Percentiles rank a stretch among this genome's conserved stretches.
Evolutionary conservation across 2,329 filamentous ascomycete genomes (phyloP).

Genomic region (Shiraia sp.): DNA sequence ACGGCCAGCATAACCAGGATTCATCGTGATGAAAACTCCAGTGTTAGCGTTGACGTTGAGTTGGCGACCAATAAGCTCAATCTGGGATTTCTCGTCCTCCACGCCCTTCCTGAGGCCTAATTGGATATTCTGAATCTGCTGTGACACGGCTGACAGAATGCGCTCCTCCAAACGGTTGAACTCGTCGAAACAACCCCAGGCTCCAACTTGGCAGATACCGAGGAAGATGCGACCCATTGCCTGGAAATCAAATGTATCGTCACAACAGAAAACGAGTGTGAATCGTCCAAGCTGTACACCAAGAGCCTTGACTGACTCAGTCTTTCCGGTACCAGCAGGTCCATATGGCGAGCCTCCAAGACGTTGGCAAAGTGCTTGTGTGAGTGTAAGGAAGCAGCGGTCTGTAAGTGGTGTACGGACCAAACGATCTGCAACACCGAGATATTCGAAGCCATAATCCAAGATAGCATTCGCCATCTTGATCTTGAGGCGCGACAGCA

Average conservation of each 20-base stretch:
- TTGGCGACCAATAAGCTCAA: constrained; percentile 91
- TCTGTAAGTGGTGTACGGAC: constrained; percentile 97
- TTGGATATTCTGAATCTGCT: constrained; percentile 99
- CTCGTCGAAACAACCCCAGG: constrained; percentile 99
- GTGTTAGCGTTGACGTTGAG: constrained; percentile 89
- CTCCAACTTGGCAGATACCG: constrained; percentile 97
- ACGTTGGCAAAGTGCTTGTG: constrained; percentile 91
- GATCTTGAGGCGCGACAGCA: constrained; percentile 79
- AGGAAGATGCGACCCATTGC: constrained; percentile 99
- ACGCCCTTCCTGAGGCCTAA: constrained; percentile 85
- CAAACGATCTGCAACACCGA: constrained; percentile 93
- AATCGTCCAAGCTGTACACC: constrained; percentile 96
- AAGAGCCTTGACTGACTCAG: constrained; percentile 96
- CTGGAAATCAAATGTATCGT: constrained; percentile 99
- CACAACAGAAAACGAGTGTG: constrained; percentile 98
- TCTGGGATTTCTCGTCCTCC: constrained; percentile 82
- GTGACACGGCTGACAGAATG: constrained; percentile 95
- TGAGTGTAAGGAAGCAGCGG: constrained; percentile 96
- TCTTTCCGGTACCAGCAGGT: constrained; percentile 97
- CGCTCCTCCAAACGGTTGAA: constrained; percentile 99
- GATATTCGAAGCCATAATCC: constrained; percentile 96
- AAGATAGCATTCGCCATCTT: constrained; percentile 97
- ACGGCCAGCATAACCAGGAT: constrained; percentile 95
- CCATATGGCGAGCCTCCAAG: constrained; percentile 97
- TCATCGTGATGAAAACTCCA: constrained; percentile 99